Conservation (phyloP, 495 filamentous ascomycete genomes). For the Pyronema domesticum region DNA sequence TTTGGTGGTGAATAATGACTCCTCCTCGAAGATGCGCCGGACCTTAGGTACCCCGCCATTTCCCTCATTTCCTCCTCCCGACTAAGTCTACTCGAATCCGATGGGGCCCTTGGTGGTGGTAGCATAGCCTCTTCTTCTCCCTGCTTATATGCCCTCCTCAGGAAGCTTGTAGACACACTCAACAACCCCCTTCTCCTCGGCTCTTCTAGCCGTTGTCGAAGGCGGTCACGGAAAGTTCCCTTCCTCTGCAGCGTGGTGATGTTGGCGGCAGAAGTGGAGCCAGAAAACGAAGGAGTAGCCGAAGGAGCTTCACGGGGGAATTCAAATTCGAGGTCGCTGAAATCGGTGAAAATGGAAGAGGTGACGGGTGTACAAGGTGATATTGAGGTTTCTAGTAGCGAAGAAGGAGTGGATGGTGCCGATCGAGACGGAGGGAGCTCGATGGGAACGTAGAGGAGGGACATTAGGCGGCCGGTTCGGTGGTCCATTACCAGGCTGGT, state of each 20-base stretch:
- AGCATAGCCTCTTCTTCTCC: not conserved
- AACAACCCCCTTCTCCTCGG: not conserved
- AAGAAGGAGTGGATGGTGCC: slow-evolving; percentile 2
- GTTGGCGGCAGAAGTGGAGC: not conserved
- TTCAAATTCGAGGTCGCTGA: slow-evolving; percentile 8
- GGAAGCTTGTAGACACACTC: not conserved
- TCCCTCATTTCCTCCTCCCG: not conserved
- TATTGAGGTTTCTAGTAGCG: slow-evolving; percentile 9
- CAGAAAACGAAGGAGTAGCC: not conserved
- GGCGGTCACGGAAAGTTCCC: not conserved
- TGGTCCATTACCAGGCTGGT: slow-evolving; percentile 11
- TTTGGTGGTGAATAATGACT: not conserved
- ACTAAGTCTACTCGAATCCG: not conserved
- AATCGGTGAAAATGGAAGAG: slow-evolving; percentile 13
- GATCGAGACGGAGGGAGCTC: slow-evolving; percentile 15
- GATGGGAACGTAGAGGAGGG: slow-evolving; percentile 16
- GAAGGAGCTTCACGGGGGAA: slow-evolving; percentile 11
- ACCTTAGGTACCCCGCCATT: not conserved
- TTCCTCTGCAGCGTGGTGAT: not conserved
- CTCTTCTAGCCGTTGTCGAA: not conserved
- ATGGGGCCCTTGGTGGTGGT: too few species aligned
- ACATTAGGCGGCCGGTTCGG: slow-evolving; percentile 12
- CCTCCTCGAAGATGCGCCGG: not conserved
- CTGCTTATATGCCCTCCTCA: not conserved
- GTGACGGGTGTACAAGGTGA: slow-evolving; percentile 11